Percentiles rank a stretch among this genome's conserved stretches.
These are phyloP conservation scores for Melampsora americana DNA, from an alignment of 1,284 basidiomycete genomes.

Conservation along the genomic window DNA sequence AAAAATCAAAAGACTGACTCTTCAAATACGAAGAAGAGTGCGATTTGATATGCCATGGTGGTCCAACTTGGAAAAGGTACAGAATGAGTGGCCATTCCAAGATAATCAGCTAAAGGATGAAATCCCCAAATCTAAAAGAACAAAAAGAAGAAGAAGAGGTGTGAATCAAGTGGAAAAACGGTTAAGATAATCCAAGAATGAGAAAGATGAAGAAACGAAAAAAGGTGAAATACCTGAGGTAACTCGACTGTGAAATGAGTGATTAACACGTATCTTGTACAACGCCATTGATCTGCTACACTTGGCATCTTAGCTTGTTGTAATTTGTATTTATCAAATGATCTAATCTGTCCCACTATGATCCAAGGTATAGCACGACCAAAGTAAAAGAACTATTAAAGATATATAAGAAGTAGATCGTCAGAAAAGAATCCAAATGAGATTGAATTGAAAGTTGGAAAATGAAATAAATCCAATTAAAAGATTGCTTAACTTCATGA, in stretches of 20 bases:
- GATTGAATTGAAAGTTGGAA: neutral
- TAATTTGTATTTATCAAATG: slow-evolving; percentile 91
- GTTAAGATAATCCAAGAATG: too few relatives aligned
- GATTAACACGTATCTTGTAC: slow-evolving; percentile 88
- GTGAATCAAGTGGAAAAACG: slow-evolving; percentile 10
- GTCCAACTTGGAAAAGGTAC: slow-evolving; percentile 79
- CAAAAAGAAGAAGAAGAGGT: neutral
- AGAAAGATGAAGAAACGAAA: neutral
- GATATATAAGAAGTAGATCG: neutral
- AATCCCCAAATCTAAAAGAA: slow-evolving; percentile 80
- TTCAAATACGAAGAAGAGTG: slow-evolving; percentile 92
- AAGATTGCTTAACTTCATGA: slow-evolving; percentile 70
- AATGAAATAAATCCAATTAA: neutral
- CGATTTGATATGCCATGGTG: slow-evolving; percentile 74
- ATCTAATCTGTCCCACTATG: slow-evolving; percentile 88
- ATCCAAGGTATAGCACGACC: slow-evolving; percentile 93
- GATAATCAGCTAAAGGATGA: slow-evolving; percentile 84
- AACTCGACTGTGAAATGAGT: slow-evolving; percentile 96
- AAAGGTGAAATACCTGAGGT: slow-evolving; percentile 64
- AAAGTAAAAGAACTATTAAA: slow-evolving; percentile 81
- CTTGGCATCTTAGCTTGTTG: slow-evolving; percentile 77
- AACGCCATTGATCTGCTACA: slow-evolving; percentile 83
- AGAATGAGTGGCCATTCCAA: slow-evolving; percentile 87
- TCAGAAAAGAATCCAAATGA: too few relatives aligned
- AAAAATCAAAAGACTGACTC: slow-evolving; percentile 58